Evolutionary conservation across 352 stramenopile species (phyloP), one percentile per base, ranked within the genome.

Genomic region (Globisporangium yorkense): DNA sequence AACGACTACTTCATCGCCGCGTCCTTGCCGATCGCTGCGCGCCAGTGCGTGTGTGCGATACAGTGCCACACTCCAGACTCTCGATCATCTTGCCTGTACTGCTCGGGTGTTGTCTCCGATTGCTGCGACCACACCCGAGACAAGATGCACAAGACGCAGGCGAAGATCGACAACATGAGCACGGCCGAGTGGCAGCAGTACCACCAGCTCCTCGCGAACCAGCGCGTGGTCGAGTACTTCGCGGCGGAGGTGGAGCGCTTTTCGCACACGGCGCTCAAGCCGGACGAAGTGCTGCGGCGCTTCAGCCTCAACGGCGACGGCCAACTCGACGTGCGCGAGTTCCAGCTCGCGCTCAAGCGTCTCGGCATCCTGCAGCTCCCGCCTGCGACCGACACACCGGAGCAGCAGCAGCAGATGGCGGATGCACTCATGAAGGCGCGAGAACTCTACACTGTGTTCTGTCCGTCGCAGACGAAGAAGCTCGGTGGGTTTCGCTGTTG

Each of bases 91-190:
- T 27, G 24, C 24, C 24, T 27, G 24, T 27, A 27, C 24, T 1
- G 33, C 33, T 37, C 9, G 5, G 33, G 33, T 37, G 33, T 37
- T 37, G 33, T 37, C 33, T 10, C 33, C 9, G 33, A 37, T 37
- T 37, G 33, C 33, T 12, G 37, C 13, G 12, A 15, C 13, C 12
- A 4, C 37, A 43, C 37, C 5, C 37, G 13, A 31, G 24, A 39
- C 39, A 51, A 29, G 57, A 87, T 87, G 79, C 63, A 69, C 63
- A 89, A 80, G 71, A 78, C 71, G 51, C 74, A 75, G 41, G 63
- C 74, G 56, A 92, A 89, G 71, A 87, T 89, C 56, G 76, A 90
- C 51, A 85, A 77, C 59, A 85, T 90, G 74, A 90, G 77, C 66
- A 88, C 83, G 45, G 75, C 75, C 50, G 77, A 89, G 16, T 91